These are phyloP conservation scores for Yarrowia porcina DNA, from an alignment of 805 yeast species.

Conservation along the genomic window DNA sequence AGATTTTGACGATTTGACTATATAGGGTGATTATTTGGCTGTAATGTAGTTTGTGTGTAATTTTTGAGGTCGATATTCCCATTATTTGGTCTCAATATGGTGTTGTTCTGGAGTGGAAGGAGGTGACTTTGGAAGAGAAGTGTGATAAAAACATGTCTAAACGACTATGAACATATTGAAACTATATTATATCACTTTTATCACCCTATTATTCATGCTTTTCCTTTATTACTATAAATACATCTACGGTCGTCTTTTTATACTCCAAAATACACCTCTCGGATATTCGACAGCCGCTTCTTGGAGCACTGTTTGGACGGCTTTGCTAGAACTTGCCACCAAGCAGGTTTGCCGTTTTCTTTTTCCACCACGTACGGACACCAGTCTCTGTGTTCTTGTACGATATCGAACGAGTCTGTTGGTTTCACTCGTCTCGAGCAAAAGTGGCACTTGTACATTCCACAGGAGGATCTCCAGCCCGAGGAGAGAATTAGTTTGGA, in stretches of 20 bases:
- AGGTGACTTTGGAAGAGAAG: too few relatives aligned
- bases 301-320: not conserved
- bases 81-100: not conserved
- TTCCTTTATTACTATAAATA: not conserved
- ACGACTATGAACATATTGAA: too few relatives aligned
- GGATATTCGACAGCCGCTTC: slow-evolving; percentile 1
- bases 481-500: not conserved
- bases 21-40: not conserved
- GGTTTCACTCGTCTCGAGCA: not conserved
- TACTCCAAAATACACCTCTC: slow-evolving; percentile 16
- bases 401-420: not conserved
- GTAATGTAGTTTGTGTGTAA: not conserved
- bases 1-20: not conserved
- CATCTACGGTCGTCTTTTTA: too few relatives aligned
- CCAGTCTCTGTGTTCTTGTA: slow-evolving; percentile 8
- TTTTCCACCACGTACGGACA: slow-evolving; percentile 14
- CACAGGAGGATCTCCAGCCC: not conserved
- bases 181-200: too few relatives aligned
- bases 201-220: too few relatives aligned
- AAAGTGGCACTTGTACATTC: not conserved
- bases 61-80: not conserved
- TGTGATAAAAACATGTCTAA: too few relatives aligned
- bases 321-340: not conserved
- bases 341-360: not conserved
- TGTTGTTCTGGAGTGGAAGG: too few relatives aligned